Conservation (phyloP, 345 rosid genomes). For the Populus pruinosa region DNA sequence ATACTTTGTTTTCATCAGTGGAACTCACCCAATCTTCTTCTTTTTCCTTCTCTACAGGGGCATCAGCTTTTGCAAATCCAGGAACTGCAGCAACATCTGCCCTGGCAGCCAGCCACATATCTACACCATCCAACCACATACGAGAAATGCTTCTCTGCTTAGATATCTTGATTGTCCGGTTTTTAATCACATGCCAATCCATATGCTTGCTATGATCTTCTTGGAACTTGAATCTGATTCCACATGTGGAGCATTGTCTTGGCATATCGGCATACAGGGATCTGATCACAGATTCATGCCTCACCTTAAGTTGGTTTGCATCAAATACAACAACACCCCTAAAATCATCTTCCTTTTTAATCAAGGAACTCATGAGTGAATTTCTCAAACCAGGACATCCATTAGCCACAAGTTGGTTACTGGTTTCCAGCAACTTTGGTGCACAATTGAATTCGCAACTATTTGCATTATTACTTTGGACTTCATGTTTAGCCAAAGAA, state of each 20-base stretch:
- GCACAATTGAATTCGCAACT: background rate
- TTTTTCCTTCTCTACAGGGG: background rate
- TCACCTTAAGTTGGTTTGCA: conserved; percentile 12
- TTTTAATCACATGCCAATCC: conserved; percentile 49
- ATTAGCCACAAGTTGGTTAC: background rate
- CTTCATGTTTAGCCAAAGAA: background rate
- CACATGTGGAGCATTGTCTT: conserved; percentile 39
- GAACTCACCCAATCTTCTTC: conserved; percentile 13
- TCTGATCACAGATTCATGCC: conserved; percentile 29
- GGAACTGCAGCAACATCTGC: background rate
- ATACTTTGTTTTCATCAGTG: conserved; percentile 27
- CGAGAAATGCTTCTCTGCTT: conserved; percentile 5
- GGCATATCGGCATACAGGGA: conserved; percentile 36
- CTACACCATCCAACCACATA: conserved; percentile 14
- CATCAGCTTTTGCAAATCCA: background rate
- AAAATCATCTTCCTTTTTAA: background rate
- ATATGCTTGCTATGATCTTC: conserved; percentile 40
- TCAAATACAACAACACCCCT: conserved; percentile 9
- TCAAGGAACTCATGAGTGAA: background rate
- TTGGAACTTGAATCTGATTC: conserved; percentile 30
- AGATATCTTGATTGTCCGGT: conserved; percentile 11
- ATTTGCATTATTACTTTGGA: background rate
- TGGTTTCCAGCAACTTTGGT: background rate
- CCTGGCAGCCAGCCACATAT: conserved; percentile 23
- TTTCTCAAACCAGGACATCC: background rate